A percentile compares a stretch with the other conserved stretches of the same genome.
These are phyloP conservation scores for Trichoderma afroharzianum DNA, from an alignment of 2,329 filamentous ascomycete species.

Conservation along the genomic window DNA sequence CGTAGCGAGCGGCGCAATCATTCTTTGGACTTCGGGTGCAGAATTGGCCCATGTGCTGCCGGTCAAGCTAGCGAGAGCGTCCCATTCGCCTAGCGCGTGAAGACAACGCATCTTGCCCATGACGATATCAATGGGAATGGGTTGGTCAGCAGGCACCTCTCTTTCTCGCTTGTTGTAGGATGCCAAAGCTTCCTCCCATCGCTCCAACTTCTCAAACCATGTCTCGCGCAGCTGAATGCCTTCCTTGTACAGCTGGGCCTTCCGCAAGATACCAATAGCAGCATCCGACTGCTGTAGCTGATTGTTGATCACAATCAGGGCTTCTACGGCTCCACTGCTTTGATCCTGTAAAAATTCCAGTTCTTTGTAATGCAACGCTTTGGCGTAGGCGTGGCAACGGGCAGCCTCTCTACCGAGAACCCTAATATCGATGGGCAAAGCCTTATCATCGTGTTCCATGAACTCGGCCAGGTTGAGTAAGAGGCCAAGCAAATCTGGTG, in stretches of 20 bases:
- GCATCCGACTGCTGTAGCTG: conserved; percentile 98
- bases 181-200: conserved; percentile 94
- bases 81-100: conserved; percentile 97
- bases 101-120: conserved; percentile 99
- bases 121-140: conserved; percentile 80
- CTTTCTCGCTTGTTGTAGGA: conserved; percentile 86
- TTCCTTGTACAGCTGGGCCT: conserved; percentile 92
- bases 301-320: conserved; percentile 98
- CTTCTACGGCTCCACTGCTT: conserved; percentile 91
- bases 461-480: conserved; percentile 96
- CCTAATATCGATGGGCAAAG: conserved; percentile 92
- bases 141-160: conserved; percentile 56
- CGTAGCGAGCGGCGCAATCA: conserved; percentile 89
- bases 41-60: conserved; percentile 94
- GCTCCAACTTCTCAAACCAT: conserved; percentile 97
- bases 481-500: conserved; percentile 90
- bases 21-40: conserved; percentile 77
- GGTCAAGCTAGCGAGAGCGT: conserved; percentile 80
- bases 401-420: conserved; percentile 91
- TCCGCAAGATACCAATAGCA: conserved; percentile 93
- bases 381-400: conserved; percentile 96
- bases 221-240: conserved; percentile 92
- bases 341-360: conserved; percentile 97
- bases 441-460: conserved; percentile 99
- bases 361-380: conserved; percentile 98